phyloP scores from a whole-genome alignment of 164 flowering plant species.

The Piper longum region DNA sequence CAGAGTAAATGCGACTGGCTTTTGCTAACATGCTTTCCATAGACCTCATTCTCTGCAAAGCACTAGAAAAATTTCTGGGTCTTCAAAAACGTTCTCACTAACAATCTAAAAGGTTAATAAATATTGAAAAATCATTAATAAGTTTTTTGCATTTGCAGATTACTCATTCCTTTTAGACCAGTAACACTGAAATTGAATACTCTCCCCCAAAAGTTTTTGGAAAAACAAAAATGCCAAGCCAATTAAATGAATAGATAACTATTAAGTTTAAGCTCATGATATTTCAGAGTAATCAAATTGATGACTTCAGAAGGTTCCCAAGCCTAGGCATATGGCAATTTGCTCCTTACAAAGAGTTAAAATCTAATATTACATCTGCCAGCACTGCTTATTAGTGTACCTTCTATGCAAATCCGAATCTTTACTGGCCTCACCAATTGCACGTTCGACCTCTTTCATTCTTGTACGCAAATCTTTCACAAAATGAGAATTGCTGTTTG shows the following conservation, averaged over 20 bases:
- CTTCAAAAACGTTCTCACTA: not conserved
- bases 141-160: too few species aligned
- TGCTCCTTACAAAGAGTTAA: too few species aligned
- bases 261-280: too few species aligned
- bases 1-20: slow-evolving; percentile 48
- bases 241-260: too few species aligned
- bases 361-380: not conserved
- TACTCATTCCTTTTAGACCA: too few species aligned
- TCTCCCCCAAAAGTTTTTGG: too few species aligned
- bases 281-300: too few species aligned
- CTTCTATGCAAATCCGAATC: slow-evolving; percentile 70
- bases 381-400: slow-evolving; percentile 19
- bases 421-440: slow-evolving; percentile 46
- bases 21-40: slow-evolving; percentile 60
- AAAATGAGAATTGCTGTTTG: slow-evolving; percentile 53
- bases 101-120: too few species aligned
- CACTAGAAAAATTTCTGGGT: slow-evolving; percentile 29
- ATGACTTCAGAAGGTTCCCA: too few species aligned
- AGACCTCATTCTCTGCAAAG: slow-evolving; percentile 54
- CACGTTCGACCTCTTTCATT: slow-evolving; percentile 64
- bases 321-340: not conserved
- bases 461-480: slow-evolving; percentile 65
- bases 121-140: too few species aligned
- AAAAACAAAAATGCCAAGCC: too few species aligned
- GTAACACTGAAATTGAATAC: too few species aligned